Conservation (phyloP, 805 yeast genomes). For the Yarrowia deformans region DNA sequence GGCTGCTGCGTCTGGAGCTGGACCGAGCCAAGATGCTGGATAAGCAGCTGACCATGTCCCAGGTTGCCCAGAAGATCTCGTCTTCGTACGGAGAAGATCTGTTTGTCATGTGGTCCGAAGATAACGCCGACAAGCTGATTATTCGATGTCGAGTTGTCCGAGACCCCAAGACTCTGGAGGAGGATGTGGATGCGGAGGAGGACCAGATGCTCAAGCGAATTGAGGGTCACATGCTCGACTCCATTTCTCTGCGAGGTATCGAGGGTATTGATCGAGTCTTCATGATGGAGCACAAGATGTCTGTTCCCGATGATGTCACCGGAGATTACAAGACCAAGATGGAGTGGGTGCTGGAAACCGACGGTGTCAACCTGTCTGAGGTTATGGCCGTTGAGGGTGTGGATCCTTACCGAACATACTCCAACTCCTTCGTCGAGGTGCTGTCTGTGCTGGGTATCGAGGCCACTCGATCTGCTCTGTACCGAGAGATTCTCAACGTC, state of each 20-base stretch:
- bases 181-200: constrained; percentile 94
- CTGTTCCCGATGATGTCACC: constrained; percentile 63
- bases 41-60: constrained; percentile 96
- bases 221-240: constrained; percentile 95
- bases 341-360: constrained; percentile 99
- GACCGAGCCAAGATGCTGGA: constrained; percentile 99
- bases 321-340: constrained; percentile 90
- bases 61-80: constrained; percentile 94
- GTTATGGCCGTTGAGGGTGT: constrained; percentile 96
- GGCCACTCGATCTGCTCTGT: constrained; percentile 94
- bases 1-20: constrained; percentile 94
- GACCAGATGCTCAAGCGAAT: constrained; percentile 94
- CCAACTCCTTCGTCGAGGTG: constrained; percentile 95
- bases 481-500: constrained; percentile 93
- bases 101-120: constrained; percentile 99
- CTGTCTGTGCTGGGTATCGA: constrained; percentile 96
- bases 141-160: constrained; percentile 98
- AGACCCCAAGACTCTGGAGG: constrained; percentile 91
- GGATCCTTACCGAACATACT: constrained; percentile 86
- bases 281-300: constrained; percentile 56
- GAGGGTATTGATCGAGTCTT: constrained; percentile 89
- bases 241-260: constrained; percentile 94
- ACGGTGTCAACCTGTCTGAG: constrained; percentile 94
- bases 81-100: constrained; percentile 93
- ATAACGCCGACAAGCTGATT: constrained; percentile 94